phyloP scores from a whole-genome alignment of 768 basidiomycete genomes.

The Rhizopogon vinicolor region DNA sequence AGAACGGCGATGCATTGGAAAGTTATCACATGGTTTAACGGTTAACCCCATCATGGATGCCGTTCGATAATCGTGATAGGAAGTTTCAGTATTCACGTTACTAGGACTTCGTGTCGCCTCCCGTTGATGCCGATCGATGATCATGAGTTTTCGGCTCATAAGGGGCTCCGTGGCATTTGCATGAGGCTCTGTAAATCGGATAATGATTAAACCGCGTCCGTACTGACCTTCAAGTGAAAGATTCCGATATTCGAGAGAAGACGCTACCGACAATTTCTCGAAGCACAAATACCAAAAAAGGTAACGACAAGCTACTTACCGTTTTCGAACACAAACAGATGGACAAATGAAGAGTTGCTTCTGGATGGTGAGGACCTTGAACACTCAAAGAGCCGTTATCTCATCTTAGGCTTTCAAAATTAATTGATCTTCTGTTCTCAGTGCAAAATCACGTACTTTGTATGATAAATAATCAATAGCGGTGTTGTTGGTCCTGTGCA shows the following conservation, averaged over 20 bases:
- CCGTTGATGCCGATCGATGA: too few species aligned
- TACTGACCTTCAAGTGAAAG: too few species aligned
- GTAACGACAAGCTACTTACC: constrained; percentile 7
- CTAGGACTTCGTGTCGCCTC: too few species aligned
- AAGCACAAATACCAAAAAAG: constrained; percentile 7
- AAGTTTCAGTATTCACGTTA: neutral
- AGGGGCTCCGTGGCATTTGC: too few species aligned
- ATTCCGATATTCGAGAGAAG: too few species aligned
- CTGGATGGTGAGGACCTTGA: constrained; percentile 4
- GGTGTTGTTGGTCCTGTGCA: constrained; percentile 9
- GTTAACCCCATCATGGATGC: too few species aligned
- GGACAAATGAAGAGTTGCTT: constrained; percentile 8
- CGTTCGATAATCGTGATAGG: neutral
- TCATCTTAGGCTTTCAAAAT: neutral
- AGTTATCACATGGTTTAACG: neutral
- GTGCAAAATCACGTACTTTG: neutral
- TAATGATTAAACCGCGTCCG: too few species aligned
- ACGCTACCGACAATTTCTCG: too few species aligned
- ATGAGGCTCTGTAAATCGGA: too few species aligned
- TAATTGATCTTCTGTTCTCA: neutral
- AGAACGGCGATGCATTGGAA: neutral
- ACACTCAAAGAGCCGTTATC: neutral
- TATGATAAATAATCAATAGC: neutral
- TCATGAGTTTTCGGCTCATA: too few species aligned
- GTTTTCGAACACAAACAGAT: constrained; percentile 10